phyloP scores from a whole-genome alignment of 805 yeast genomes.

The Kluyveromyces aestuarii region DNA sequence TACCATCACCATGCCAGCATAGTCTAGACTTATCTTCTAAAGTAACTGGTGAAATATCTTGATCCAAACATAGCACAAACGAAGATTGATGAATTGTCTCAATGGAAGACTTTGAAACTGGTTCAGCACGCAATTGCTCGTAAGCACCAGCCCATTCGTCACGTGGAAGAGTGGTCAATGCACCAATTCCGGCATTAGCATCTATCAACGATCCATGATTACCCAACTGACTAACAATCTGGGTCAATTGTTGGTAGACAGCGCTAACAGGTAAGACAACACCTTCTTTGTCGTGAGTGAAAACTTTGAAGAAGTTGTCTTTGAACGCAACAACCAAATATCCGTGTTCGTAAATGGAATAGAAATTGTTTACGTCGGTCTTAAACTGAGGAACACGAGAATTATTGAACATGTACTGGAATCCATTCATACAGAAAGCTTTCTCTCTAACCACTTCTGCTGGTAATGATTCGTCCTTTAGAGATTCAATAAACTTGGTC shows the following conservation, averaged over 20 bases:
- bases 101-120: conserved; percentile 52
- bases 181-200: conserved; percentile 50
- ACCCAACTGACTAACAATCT: conserved; percentile 37
- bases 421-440: conserved; percentile 94
- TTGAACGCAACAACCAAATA: conserved; percentile 65
- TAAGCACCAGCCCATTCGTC: conserved; percentile 68
- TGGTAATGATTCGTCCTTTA: conserved; percentile 65
- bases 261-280: conserved; percentile 37
- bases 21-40: conserved; percentile 75
- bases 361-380: conserved; percentile 52
- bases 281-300: conserved; percentile 42
- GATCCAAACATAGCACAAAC: conserved; percentile 72
- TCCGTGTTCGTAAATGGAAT: conserved; percentile 41
- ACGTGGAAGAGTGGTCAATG: conserved; percentile 75
- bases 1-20: conserved; percentile 94
- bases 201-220: conserved; percentile 20
- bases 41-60: conserved; percentile 55
- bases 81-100: conserved; percentile 68
- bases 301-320: conserved; percentile 73
- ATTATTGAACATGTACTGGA: conserved; percentile 84
- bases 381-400: conserved; percentile 67
- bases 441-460: conserved; percentile 68
- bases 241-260: conserved; percentile 49
- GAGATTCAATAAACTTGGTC: conserved; percentile 52
- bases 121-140: conserved; percentile 45